phyloP scores from a whole-genome alignment of 768 basidiomycete genomes.

The Calvatia gigantea region DNA sequence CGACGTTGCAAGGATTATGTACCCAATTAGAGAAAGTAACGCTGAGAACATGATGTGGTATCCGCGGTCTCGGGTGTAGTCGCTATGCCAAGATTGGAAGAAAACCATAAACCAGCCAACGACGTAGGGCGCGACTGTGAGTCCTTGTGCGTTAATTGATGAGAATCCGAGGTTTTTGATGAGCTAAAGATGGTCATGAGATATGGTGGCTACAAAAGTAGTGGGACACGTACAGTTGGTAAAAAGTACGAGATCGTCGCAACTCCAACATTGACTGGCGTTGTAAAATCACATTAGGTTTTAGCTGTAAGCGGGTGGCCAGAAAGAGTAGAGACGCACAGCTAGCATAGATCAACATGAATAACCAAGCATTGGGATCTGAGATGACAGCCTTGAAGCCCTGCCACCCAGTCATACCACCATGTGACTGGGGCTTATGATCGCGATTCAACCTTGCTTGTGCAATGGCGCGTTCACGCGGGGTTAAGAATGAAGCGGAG shows the following conservation, averaged over 20 bases:
- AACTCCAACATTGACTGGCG: slow-evolving; percentile 50
- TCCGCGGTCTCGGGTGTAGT: slow-evolving; percentile 49
- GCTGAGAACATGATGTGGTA: slow-evolving; percentile 53
- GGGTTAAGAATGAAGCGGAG: slow-evolving; percentile 47
- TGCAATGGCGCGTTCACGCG: slow-evolving; percentile 51
- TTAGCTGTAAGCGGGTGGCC: background rate
- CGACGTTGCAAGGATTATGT: slow-evolving; percentile 49
- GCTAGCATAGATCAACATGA: slow-evolving; percentile 49
- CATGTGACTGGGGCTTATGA: slow-evolving; percentile 55
- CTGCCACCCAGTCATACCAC: slow-evolving; percentile 54
- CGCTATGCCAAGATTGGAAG: slow-evolving; percentile 52
- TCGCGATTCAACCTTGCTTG: slow-evolving; percentile 54
- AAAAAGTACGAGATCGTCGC: slow-evolving; percentile 56
- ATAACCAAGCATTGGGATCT: slow-evolving; percentile 50
- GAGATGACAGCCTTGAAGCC: slow-evolving; percentile 50
- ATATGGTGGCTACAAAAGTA: background rate
- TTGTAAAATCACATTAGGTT: background rate
- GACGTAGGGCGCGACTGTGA: slow-evolving; percentile 55
- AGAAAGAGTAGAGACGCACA: slow-evolving; percentile 29
- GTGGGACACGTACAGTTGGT: slow-evolving; percentile 37
- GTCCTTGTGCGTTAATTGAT: slow-evolving; percentile 52
- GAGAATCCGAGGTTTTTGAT: slow-evolving; percentile 56
- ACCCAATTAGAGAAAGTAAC: slow-evolving; percentile 44
- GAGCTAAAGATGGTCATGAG: slow-evolving; percentile 27
- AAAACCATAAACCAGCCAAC: slow-evolving; percentile 56